These are phyloP conservation scores for Rhizoclosmatium globosum DNA, from an alignment of 192 early-diverging fungal species.

Conservation along the genomic window DNA sequence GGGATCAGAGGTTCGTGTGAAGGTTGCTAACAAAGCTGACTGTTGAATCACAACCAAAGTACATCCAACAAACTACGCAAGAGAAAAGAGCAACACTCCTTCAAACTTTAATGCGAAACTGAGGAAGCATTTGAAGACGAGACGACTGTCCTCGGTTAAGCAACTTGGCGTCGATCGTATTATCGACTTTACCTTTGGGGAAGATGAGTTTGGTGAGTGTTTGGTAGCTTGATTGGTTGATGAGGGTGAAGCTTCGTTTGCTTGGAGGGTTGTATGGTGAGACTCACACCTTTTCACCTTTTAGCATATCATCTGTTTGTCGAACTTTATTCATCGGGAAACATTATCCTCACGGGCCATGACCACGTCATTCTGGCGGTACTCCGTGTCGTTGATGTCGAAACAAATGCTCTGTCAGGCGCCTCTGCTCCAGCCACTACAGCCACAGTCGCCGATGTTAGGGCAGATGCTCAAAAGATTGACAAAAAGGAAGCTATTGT, in stretches of 20 bases:
- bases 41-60: conserved; percentile 40
- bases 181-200: conserved; percentile 93
- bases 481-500: no score
- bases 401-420: conserved; percentile 61
- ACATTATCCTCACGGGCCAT: conserved; percentile 93
- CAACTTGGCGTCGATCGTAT: conserved; percentile 93
- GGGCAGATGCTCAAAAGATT: no score
- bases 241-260: no score
- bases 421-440: conserved; percentile 13
- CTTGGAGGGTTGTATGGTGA: no score
- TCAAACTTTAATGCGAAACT: conserved; percentile 91
- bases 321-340: conserved; percentile 76
- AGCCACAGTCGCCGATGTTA: conserved; percentile 10
- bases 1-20: conserved; percentile 71
- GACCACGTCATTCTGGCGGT: conserved; percentile 85
- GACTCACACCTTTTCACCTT: neutral
- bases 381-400: conserved; percentile 86
- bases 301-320: conserved; percentile 66
- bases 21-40: neutral
- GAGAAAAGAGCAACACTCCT: conserved; percentile 88
- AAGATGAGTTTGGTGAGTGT: conserved; percentile 49
- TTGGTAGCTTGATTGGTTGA: neutral
- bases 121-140: conserved; percentile 89
- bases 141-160: conserved; percentile 76
- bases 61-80: conserved; percentile 87